Percentiles rank a stretch among this genome's conserved stretches.
phyloP scores from a whole-genome alignment of 257 asterid species.

The Rehmannia glutinosa region DNA sequence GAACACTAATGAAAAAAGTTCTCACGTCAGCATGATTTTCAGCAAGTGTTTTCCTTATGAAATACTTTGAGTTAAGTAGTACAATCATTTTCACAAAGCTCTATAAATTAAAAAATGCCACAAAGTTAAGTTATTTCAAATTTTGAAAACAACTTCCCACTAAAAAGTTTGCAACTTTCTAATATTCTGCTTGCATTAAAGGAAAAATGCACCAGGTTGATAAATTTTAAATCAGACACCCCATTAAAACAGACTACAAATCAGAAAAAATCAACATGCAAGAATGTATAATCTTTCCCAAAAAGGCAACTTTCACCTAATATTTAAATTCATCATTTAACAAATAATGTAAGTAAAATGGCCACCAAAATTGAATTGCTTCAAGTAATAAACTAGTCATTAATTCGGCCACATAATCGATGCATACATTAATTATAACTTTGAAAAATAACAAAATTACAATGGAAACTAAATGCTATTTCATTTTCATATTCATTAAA shows the following conservation, averaged over 20 bases:
- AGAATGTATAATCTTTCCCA: not conserved
- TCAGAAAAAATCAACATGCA: not conserved
- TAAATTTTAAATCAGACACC: not conserved
- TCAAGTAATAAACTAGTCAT: not conserved
- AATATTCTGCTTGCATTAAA: constrained; percentile 2
- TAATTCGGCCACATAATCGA: constrained; percentile 1
- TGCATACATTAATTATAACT: not conserved
- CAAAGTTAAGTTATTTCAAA: not conserved
- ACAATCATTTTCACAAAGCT: not conserved
- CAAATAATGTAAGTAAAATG: not conserved
- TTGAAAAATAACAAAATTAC: not conserved
- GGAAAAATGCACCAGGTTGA: not conserved
- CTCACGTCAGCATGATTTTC: too few species aligned
- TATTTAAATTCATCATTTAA: not conserved
- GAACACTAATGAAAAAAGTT: too few species aligned
- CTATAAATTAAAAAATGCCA: not conserved
- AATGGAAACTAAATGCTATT: not conserved
- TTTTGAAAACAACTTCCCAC: not conserved
- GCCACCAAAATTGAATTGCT: not conserved
- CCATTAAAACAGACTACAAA: not conserved
- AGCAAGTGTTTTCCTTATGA: not conserved
- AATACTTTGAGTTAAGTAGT: not conserved
- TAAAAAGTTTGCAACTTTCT: not conserved
- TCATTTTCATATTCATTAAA: not conserved
- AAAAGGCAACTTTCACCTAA: not conserved